Evolutionary conservation across 257 asterid species (phyloP).

Genomic region (Solanum medicagineum): DNA sequence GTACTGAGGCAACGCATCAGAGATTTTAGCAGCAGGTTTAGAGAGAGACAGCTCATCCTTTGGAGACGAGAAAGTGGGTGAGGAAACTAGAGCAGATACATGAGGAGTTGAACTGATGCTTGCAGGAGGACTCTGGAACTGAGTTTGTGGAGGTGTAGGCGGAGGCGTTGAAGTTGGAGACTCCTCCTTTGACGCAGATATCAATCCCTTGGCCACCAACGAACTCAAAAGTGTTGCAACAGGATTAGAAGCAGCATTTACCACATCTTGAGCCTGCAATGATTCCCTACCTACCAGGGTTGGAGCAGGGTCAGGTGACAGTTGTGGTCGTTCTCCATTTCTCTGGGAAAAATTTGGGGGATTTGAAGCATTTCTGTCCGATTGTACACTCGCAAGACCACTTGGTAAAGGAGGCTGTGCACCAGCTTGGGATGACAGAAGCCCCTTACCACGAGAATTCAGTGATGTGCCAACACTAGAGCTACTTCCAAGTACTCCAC

Average conservation of each 20-base stretch:
- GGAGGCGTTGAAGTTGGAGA: constrained; percentile 13
- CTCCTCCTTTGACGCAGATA: constrained; percentile 49
- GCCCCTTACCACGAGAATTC: constrained; percentile 17
- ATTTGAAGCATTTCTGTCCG: constrained; percentile 10
- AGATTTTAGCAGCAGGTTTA: constrained; percentile 12
- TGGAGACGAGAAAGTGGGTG: constrained; percentile 13
- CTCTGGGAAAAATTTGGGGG: constrained; percentile 16
- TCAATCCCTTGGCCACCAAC: constrained; percentile 69
- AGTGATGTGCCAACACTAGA: constrained; percentile 19
- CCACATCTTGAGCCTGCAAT: constrained; percentile 21
- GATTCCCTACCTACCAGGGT: constrained; percentile 18
- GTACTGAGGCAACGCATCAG: constrained; percentile 19
- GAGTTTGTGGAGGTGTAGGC: constrained; percentile 18
- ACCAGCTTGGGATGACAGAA: constrained; percentile 11
- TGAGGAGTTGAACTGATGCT: constrained; percentile 20
- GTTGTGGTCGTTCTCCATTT: constrained; percentile 20
- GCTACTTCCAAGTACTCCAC: constrained; percentile 31
- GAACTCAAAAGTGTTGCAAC: constrained; percentile 74
- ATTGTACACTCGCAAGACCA: constrained; percentile 2
- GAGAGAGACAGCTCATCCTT: constrained; percentile 15
- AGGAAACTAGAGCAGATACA: constrained; percentile 24
- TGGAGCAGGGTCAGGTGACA: constrained; percentile 14
- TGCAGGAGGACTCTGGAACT: constrained; percentile 23
- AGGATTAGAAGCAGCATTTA: constrained; percentile 42
- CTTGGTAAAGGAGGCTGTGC: constrained; percentile 18